Conservation (phyloP, 306 rosid genomes). For the Cicer cuneatum region DNA sequence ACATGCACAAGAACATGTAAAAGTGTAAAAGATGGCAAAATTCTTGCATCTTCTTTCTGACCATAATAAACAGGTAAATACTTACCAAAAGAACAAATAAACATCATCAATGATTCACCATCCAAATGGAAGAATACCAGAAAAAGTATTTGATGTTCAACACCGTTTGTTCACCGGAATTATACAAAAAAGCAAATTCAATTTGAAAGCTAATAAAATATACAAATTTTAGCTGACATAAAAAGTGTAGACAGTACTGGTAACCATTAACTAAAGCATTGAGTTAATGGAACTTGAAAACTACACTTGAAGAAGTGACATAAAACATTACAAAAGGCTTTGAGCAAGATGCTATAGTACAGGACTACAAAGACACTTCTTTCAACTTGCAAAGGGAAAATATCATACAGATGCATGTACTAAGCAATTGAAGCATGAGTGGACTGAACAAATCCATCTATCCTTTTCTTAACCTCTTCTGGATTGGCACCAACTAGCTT, state of each 20-base stretch:
- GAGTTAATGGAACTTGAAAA: conserved; percentile 20
- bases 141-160: conserved; percentile 19
- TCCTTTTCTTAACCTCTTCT: conserved; percentile 87
- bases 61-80: background rate
- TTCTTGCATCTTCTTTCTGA: conserved; percentile 5
- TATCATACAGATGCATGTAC: conserved; percentile 35
- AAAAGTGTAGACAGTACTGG: background rate
- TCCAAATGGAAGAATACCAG: conserved; percentile 17
- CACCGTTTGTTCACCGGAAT: background rate
- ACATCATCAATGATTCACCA: background rate
- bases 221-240: conserved; percentile 19
- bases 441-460: conserved; percentile 63
- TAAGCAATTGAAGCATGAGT: conserved; percentile 53
- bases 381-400: conserved; percentile 32
- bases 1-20: background rate
- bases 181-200: conserved; percentile 1
- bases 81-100: background rate
- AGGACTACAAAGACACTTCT: conserved; percentile 46
- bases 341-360: background rate
- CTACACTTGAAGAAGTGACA: conserved; percentile 34
- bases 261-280: conserved; percentile 2
- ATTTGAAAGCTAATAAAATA: background rate
- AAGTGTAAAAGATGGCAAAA: background rate
- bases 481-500: conserved; percentile 94
- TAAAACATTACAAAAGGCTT: conserved; percentile 35